These are phyloP conservation scores for Babesia ovis DNA, from an alignment of 169 alveolate genomes.

Conservation along the genomic window DNA sequence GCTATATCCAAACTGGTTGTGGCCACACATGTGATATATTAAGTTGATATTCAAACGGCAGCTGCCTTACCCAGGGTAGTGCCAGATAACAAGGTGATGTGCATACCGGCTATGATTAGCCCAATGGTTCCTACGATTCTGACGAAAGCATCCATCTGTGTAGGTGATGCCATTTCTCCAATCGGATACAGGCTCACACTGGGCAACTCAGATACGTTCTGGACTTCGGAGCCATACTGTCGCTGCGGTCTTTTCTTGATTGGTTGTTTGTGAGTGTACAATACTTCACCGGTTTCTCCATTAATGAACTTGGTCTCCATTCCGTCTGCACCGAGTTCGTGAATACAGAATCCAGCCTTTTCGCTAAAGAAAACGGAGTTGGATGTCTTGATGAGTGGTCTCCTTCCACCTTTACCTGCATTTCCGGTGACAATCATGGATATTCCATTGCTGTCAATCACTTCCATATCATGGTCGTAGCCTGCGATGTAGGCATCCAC, in stretches of 20 bases:
- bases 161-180: conserved; percentile 77
- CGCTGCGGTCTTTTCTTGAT: conserved; percentile 70
- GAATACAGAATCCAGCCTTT: conserved; percentile 82
- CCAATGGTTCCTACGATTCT: conserved; percentile 84
- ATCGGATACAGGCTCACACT: conserved; percentile 74
- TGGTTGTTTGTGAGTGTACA: conserved; percentile 75
- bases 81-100: conserved; percentile 36
- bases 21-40: conserved; percentile 28
- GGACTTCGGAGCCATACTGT: conserved; percentile 68
- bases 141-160: conserved; percentile 81
- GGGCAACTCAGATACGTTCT: conserved; percentile 74
- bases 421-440: conserved; percentile 83
- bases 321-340: conserved; percentile 78
- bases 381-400: conserved; percentile 61
- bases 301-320: conserved; percentile 77
- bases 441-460: conserved; percentile 58
- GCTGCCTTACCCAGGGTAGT: conserved; percentile 62
- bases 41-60: neutral
- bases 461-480: conserved; percentile 85
- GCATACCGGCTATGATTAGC: conserved; percentile 72
- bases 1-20: too few relatives aligned
- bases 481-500: conserved; percentile 90
- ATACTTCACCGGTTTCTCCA: conserved; percentile 77
- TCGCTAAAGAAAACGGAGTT: conserved; percentile 76
- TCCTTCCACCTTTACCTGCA: conserved; percentile 73